phyloP scores from a whole-genome alignment of 2,329 filamentous ascomycete genomes.

The Hypoxylon sp. region DNA sequence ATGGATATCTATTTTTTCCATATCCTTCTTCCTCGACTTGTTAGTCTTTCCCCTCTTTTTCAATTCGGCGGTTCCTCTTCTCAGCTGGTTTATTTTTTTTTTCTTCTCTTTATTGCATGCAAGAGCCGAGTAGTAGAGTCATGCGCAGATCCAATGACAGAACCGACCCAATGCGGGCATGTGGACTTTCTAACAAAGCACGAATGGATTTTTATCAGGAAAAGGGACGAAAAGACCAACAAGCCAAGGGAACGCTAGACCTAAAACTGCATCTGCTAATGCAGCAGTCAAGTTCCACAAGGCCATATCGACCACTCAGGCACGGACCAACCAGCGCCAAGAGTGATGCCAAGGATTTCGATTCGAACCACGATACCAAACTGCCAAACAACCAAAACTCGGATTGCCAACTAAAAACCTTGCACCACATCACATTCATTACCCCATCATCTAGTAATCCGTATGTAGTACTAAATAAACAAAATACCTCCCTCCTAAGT shows the following conservation, averaged over 20 bases:
- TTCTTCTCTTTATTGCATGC: conserved; percentile 10
- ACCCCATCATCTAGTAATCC: no score
- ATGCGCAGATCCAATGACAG: conserved; percentile 10
- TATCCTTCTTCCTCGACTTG: conserved; percentile 2
- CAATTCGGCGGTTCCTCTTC: no score
- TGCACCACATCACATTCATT: conserved; percentile 36
- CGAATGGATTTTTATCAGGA: conserved; percentile 10
- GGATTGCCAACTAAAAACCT: conserved; percentile 37
- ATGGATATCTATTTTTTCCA: not conserved
- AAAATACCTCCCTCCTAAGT: not conserved
- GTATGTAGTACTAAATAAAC: no score
- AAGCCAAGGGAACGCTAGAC: conserved; percentile 27
- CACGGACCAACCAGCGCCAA: conserved; percentile 41
- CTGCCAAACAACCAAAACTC: no score
- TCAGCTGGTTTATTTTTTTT: conserved; percentile 1
- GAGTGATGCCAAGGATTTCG: conserved; percentile 37
- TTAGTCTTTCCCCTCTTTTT: not conserved
- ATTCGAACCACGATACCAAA: conserved; percentile 40
- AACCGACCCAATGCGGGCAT: conserved; percentile 4
- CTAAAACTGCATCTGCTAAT: conserved; percentile 30
- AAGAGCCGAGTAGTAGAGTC: conserved; percentile 15
- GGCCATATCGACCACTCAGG: conserved; percentile 33
- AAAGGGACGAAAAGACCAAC: conserved; percentile 9
- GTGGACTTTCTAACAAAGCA: conserved; percentile 15
- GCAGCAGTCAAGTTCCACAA: conserved; percentile 22